Evolutionary conservation across 2,329 filamentous ascomycete species (phyloP).

Genomic region (Colletotrichum higginsianum): DNA sequence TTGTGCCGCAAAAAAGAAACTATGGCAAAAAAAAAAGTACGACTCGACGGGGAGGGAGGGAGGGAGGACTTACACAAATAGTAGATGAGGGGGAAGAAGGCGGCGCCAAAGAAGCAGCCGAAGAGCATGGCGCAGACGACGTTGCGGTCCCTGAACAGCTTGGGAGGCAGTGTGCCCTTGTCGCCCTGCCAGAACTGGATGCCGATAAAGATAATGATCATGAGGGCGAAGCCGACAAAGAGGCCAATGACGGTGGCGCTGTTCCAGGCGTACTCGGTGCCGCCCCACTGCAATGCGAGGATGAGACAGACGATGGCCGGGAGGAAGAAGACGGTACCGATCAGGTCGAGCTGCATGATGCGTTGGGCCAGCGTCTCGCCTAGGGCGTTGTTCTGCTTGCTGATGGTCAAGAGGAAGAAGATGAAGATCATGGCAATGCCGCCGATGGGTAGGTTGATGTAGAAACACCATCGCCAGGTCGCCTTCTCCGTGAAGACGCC

Average conservation of each 20-base stretch:
- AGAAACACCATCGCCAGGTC: slow-evolving; percentile 69
- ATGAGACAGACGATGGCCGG: slow-evolving; percentile 68
- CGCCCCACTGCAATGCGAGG: slow-evolving; percentile 71
- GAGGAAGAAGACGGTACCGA: slow-evolving; percentile 69
- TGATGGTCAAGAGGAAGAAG: slow-evolving; percentile 59
- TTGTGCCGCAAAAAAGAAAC: background rate
- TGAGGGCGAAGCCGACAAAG: slow-evolving; percentile 63
- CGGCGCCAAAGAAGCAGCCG: slow-evolving; percentile 64
- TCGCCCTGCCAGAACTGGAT: slow-evolving; percentile 63
- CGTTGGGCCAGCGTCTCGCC: slow-evolving; percentile 53
- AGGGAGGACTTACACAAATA: slow-evolving; percentile 61
- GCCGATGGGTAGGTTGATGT: slow-evolving; percentile 62
- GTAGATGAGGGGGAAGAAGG: slow-evolving; percentile 68
- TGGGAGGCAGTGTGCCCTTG: slow-evolving; percentile 64
- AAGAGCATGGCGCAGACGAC: slow-evolving; percentile 58
- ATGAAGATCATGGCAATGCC: slow-evolving; percentile 63
- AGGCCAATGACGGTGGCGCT: slow-evolving; percentile 65
- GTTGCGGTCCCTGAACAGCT: slow-evolving; percentile 63
- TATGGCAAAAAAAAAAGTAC: no score
- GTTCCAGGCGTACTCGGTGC: slow-evolving; percentile 66
- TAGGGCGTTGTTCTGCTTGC: slow-evolving; percentile 50
- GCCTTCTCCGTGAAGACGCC: slow-evolving; percentile 65
- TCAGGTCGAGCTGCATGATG: slow-evolving; percentile 63
- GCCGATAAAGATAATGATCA: slow-evolving; percentile 63
- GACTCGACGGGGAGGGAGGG: background rate